Evolutionary conservation across 176 grass and related monocot species (phyloP).

Genomic region (Tuctoria greenei): DNA sequence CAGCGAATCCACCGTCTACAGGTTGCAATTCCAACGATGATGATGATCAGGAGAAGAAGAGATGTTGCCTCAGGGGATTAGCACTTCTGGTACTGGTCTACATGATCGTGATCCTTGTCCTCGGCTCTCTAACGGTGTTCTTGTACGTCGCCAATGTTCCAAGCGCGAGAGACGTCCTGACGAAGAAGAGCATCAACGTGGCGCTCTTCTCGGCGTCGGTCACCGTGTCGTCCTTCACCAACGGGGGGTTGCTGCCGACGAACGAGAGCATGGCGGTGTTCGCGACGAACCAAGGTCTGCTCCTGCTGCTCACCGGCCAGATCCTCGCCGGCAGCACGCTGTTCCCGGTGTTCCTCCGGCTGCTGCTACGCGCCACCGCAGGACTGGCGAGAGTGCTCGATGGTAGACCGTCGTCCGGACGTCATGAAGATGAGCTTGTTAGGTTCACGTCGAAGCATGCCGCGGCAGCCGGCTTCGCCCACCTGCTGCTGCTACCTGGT

Average conservation of each 20-base stretch:
- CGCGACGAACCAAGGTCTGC: conserved; percentile 49
- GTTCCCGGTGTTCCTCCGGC: conserved; percentile 60
- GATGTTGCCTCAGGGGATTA: conserved; percentile 24
- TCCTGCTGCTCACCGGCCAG: conserved; percentile 51
- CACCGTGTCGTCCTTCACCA: conserved; percentile 71
- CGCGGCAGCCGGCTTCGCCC: conserved; percentile 8
- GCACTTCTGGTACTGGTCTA: conserved; percentile 42
- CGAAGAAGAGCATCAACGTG: conserved; percentile 46
- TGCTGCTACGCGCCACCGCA: conserved; percentile 30
- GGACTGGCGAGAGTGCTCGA: neutral
- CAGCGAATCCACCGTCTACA: neutral
- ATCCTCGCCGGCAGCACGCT: conserved; percentile 65
- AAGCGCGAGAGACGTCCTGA: conserved; percentile 53
- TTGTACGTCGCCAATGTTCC: conserved; percentile 49
- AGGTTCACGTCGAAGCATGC: conserved; percentile 35
- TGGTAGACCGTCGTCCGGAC: neutral
- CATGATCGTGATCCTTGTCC: conserved; percentile 33
- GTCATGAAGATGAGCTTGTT: conserved; percentile 12
- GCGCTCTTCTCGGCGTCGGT: conserved; percentile 48
- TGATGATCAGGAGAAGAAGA: neutral
- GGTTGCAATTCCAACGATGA: neutral
- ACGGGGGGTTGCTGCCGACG: conserved; percentile 63
- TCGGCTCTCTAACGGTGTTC: conserved; percentile 42
- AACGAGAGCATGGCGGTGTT: conserved; percentile 86
- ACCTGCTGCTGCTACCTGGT: conserved; percentile 35